Evolutionary conservation across 345 rosid species (phyloP).

Genomic region (Populus tremula): DNA sequence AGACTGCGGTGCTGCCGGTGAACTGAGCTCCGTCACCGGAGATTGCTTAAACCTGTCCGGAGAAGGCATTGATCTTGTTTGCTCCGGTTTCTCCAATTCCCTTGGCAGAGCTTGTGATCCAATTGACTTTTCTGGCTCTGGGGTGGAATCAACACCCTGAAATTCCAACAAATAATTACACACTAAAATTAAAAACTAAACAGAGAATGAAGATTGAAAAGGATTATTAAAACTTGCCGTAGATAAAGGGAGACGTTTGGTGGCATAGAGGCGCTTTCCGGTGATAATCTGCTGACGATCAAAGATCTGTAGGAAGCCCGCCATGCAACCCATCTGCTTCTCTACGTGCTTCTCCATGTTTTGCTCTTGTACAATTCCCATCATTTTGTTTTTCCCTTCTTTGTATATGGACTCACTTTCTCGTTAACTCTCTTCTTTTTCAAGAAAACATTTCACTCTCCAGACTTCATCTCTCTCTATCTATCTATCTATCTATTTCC

Average conservation of each 20-base stretch:
- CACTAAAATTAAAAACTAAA: neutral
- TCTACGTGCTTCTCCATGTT: conserved; percentile 59
- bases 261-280: conserved; percentile 56
- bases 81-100: conserved; percentile 34
- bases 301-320: conserved; percentile 93
- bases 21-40: conserved; percentile 34
- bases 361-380: conserved; percentile 48
- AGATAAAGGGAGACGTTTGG: conserved; percentile 59
- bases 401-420: neutral
- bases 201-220: neutral
- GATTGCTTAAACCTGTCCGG: conserved; percentile 46
- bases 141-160: conserved; percentile 37
- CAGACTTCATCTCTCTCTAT: conserved; percentile 24
- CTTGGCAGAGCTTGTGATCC: conserved; percentile 34
- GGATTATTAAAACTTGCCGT: conserved; percentile 18
- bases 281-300: conserved; percentile 73
- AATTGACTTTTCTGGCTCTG: conserved; percentile 27
- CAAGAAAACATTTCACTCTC: conserved; percentile 12
- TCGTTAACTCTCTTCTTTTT: neutral
- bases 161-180: neutral
- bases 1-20: conserved; percentile 38
- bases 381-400: conserved; percentile 23
- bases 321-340: conserved; percentile 91
- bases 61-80: conserved; percentile 37
- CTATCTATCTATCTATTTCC: neutral